Percentiles rank a stretch among this genome's conserved stretches.
Conservation (phyloP, 805 yeast species). For the Candida patagonica region DNA sequence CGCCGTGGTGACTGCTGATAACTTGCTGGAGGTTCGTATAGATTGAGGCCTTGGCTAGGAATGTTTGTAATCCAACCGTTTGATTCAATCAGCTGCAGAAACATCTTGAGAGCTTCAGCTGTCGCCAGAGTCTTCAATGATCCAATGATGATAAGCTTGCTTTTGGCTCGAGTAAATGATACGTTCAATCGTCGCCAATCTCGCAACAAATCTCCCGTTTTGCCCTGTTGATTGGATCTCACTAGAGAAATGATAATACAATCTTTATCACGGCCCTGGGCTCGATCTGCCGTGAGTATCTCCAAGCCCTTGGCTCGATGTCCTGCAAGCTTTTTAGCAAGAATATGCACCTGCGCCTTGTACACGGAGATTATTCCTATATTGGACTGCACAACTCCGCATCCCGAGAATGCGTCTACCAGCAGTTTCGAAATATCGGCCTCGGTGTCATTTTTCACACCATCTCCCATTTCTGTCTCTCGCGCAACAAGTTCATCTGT, state of each 20-base stretch:
- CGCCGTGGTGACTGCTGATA: conserved; percentile 5
- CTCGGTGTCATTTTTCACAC: conserved; percentile 61
- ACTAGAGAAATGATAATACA: conserved; percentile 86
- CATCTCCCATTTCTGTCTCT: conserved; percentile 50
- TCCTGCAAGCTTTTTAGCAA: conserved; percentile 28
- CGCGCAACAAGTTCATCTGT: conserved; percentile 59
- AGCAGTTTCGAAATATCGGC: conserved; percentile 55
- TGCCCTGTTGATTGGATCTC: conserved; percentile 56
- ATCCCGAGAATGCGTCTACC: conserved; percentile 43
- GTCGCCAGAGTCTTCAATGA: conserved; percentile 53
- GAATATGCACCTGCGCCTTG: conserved; percentile 61
- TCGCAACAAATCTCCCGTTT: conserved; percentile 66
- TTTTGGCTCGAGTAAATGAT: conserved; percentile 83
- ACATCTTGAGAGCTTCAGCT: conserved; percentile 45
- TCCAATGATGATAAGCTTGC: conserved; percentile 77
- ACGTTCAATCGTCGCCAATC: conserved; percentile 94
- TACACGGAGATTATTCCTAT: conserved; percentile 90
- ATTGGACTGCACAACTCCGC: conserved; percentile 50
- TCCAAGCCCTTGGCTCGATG: conserved; percentile 42
- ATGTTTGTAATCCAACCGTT: conserved; percentile 58
- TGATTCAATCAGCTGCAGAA: conserved; percentile 46
- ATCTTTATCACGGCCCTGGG: conserved; percentile 93
- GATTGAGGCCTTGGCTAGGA: conserved; percentile 26
- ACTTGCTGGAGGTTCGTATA: conserved; percentile 8
- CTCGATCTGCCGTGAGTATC: conserved; percentile 85